Evolutionary conservation across 2,329 filamentous ascomycete genomes (phyloP), one percentile per base, ranked within the genome.

Genomic region (Alternaria infectoria): DNA sequence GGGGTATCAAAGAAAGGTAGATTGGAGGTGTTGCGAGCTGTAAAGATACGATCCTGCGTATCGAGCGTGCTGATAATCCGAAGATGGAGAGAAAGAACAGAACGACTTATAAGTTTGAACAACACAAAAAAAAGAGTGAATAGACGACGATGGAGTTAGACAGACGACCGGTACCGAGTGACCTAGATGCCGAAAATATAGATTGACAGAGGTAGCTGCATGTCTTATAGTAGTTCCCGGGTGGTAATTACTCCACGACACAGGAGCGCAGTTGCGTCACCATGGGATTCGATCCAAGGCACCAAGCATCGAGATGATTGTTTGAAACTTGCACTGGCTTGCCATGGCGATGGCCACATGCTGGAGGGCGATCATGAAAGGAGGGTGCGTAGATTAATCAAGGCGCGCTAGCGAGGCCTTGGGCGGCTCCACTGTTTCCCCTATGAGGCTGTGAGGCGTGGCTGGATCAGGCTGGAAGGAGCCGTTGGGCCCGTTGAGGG

Each of bases 341-440:
- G 61, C 55, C 61, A 66, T 65, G 66, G 54, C 57, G 40, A 44
- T 40, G 47, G 36, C 36, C 36, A 40, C 51, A 71, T 72, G 67
- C 65, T 50, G 69, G 68, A 28, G 28, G 68, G 57, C 40, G 68
- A 72, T 75, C 66, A 73, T 72, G 63, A 74, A 40, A 66, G 69
- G 68, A 60, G 64, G 63, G 58, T 36, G 63, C 52, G 66, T 76
- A 71, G 65, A 78, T 77, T 77, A 75, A 68, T 66, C 65, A 66
- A 74, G 73, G 71, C 66, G 46, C 74, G 69, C 73, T 74, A 77
- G 59, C 54, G 59, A 56, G 55, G 46, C 60, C 46, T 58, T 63
- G 57, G 63, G 50, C 36, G 54, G 46, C 54, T 56, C 52, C 54
- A 57, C 51, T 25, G 25, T 51, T 57, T 59, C 52, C 61, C 51